Evolutionary conservation across 2,329 filamentous ascomycete species (phyloP).

Genomic region (Pyrenochaeta sp.): DNA sequence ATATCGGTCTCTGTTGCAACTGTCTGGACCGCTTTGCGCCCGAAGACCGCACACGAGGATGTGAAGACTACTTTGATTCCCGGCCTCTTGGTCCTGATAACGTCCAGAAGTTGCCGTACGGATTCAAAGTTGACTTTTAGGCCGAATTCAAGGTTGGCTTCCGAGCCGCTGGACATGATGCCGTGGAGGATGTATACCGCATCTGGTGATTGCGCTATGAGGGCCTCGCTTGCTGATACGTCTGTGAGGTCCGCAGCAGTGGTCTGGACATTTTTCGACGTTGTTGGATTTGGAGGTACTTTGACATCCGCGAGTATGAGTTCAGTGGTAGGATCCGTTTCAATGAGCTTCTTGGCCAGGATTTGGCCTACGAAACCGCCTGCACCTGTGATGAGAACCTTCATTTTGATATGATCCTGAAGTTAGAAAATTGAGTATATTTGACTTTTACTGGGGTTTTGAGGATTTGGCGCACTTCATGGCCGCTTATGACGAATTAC

Average conservation of each 20-base stretch:
- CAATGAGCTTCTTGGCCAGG: conserved; percentile 63
- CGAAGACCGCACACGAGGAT: conserved; percentile 69
- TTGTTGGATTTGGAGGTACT: conserved; percentile 56
- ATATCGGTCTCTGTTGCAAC: conserved; percentile 47
- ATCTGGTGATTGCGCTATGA: conserved; percentile 40
- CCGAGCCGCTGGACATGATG: conserved; percentile 71
- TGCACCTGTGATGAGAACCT: conserved; percentile 69
- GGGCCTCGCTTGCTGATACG: conserved; percentile 25
- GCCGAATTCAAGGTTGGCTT: conserved; percentile 67
- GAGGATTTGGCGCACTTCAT: neutral
- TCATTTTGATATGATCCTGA: conserved; percentile 27
- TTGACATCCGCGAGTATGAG: conserved; percentile 67
- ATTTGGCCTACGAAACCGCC: conserved; percentile 71
- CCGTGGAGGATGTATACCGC: conserved; percentile 67
- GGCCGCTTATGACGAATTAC: conserved; percentile 3
- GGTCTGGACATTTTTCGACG: conserved; percentile 58
- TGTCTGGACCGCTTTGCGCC: conserved; percentile 61
- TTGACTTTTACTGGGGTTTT: no score
- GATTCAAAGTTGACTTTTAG: conserved; percentile 68
- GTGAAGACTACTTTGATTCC: conserved; percentile 68
- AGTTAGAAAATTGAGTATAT: no score
- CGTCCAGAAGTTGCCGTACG: conserved; percentile 62
- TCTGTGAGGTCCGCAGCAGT: conserved; percentile 62
- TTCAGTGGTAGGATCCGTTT: conserved; percentile 52
- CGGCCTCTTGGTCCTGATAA: conserved; percentile 58